phyloP scores from a whole-genome alignment of 192 early-diverging fungal genomes.

The Gigaspora rosea region DNA sequence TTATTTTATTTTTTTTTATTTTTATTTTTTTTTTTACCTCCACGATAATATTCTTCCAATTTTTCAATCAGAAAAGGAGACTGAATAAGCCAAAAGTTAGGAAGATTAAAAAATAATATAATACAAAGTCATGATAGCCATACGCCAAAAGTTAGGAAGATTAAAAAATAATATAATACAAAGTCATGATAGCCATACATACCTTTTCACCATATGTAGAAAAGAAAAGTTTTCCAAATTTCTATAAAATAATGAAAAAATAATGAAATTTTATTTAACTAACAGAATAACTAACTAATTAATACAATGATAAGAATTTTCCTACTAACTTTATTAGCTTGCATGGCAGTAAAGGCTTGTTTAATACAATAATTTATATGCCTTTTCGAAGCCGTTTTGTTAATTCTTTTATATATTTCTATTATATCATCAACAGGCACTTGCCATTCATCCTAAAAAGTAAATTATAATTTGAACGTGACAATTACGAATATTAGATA shows the following conservation, averaged over 20 bases:
- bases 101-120: neutral
- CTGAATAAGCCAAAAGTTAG: constrained; percentile 26
- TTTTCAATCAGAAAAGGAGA: constrained; percentile 78
- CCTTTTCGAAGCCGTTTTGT: constrained; percentile 40
- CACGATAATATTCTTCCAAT: constrained; percentile 68
- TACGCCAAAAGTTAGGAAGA: neutral
- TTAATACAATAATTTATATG: constrained; percentile 58
- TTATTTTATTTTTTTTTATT: constrained; percentile 43
- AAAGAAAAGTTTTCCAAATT: constrained; percentile 59
- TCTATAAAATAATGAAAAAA: constrained; percentile 7
- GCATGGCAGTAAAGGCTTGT: constrained; percentile 58
- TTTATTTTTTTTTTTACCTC: constrained; percentile 57
- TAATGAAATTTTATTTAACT: too few relatives aligned
- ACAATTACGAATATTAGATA: neutral
- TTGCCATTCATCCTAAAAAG: constrained; percentile 49
- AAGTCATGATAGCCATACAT: neutral
- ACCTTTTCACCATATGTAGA: constrained; percentile 59
- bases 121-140: neutral
- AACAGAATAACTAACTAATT: too few relatives aligned
- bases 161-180: neutral
- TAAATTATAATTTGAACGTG: neutral
- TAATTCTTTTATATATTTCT: constrained; percentile 58
- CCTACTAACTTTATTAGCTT: constrained; percentile 45
- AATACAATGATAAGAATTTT: too few relatives aligned
- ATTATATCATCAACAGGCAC: constrained; percentile 67